Evolutionary conservation across 2,329 filamentous ascomycete species (phyloP), one percentile per base, ranked within the genome.

Genomic region (Fusarium sp.): DNA sequence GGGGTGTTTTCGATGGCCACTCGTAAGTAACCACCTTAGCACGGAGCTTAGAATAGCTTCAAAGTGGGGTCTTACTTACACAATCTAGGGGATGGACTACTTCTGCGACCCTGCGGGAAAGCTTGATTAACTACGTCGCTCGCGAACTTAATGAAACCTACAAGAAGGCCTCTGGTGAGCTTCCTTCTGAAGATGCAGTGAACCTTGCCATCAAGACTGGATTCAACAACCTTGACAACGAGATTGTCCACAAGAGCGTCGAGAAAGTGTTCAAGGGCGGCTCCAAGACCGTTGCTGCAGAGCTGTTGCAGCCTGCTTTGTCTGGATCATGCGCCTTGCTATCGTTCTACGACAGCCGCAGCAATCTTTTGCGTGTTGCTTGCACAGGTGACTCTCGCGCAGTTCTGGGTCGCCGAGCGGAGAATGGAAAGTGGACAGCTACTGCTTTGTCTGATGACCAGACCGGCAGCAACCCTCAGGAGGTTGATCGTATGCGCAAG

Each of bases 1-100:
- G 96, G 96, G 96, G 94, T 58, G 94, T 99, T 19, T 99, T 98
- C 78, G 96, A 99, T 76, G 96, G 96, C 1, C 96, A 99, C 79
- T 93, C 92, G 93, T 95, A 82, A 79, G 87, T 86, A 30, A 12
- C 42, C 20, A 32, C 60, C 19, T 23, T 40, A 21, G 26, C 21
- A 52, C 50, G 23, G 24, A 40, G 15, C 24, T 46, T 52, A 32
- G 34, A 38, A 43, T 15, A 28, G 12, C 17, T 19, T 26, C 36
- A 36, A 28, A 45, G 12, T 19, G 17, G 30, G 24, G 17, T 28
- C 4, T 36, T 38, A 61, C 58, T 71, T 28, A 72, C 42, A 38
- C 57, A 45, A 15, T 70, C 56, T 71, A 96, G 93, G 44, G 96
- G 96, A 71, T 99, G 96, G 96, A 97, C 96, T 6, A 99, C 96